Conservation (phyloP, 768 basidiomycete species). For the Hydnomerulius pinastri region DNA sequence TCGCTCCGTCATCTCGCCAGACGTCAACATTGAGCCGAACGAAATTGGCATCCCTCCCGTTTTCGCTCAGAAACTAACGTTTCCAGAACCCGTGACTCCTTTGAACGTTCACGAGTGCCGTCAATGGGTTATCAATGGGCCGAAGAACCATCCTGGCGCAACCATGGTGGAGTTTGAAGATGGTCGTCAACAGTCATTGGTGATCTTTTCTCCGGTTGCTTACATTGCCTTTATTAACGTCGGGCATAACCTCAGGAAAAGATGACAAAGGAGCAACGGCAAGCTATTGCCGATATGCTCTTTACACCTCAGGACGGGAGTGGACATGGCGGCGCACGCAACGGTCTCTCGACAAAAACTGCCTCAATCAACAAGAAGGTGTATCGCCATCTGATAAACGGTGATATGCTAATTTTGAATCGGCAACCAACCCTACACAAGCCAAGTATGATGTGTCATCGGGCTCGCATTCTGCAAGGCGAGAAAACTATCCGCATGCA, state of each 20-base stretch:
- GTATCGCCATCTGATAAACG: slow-evolving; percentile 90
- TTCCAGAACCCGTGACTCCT: slow-evolving; percentile 94
- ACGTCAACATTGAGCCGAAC: slow-evolving; percentile 98
- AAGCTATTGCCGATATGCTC: slow-evolving; percentile 93
- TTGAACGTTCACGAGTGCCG: slow-evolving; percentile 88
- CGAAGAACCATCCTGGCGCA: slow-evolving; percentile 88
- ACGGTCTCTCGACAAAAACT: slow-evolving; percentile 75
- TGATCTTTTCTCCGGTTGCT: slow-evolving; percentile 31
- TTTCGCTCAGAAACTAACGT: slow-evolving; percentile 95
- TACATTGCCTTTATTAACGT: slow-evolving; percentile 3
- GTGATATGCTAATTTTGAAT: slow-evolving; percentile 94
- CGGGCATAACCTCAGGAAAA: slow-evolving; percentile 60
- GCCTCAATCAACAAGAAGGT: slow-evolving; percentile 94
- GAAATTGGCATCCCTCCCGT: slow-evolving; percentile 98
- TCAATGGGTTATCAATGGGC: slow-evolving; percentile 88
- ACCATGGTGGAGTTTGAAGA: slow-evolving; percentile 95
- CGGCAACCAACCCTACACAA: slow-evolving; percentile 99
- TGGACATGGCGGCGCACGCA: slow-evolving; percentile 39
- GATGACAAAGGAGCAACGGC: slow-evolving; percentile 83
- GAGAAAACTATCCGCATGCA: slow-evolving; percentile 99
- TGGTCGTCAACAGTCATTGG: slow-evolving; percentile 82
- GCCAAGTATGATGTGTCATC: slow-evolving; percentile 99
- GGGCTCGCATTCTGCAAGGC: slow-evolving; percentile 85
- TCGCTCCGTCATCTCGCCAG: slow-evolving; percentile 99
- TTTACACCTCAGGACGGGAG: slow-evolving; percentile 83